Conservation (phyloP, 306 rosid genomes). For the Argentina anserina region DNA sequence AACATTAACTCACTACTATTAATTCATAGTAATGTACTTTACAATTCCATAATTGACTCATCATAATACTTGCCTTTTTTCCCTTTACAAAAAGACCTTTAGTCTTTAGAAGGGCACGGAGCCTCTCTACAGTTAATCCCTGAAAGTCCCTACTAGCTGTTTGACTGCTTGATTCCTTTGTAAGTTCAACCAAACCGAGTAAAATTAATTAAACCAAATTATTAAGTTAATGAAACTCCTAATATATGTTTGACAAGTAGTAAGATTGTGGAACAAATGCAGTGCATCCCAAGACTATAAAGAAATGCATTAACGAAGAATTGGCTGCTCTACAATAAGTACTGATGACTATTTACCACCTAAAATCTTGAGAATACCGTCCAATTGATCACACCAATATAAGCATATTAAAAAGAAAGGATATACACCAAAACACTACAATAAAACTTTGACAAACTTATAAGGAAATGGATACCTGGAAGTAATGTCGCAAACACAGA, state of each 20-base stretch:
- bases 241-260: not conserved
- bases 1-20: no score
- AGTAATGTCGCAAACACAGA: conserved; percentile 65
- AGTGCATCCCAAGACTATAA: not conserved
- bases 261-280: not conserved
- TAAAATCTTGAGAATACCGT: not conserved
- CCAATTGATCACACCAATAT: not conserved
- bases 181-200: conserved; percentile 22
- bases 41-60: not conserved
- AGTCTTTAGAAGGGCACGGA: conserved; percentile 78
- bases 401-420: not conserved
- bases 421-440: not conserved
- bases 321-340: not conserved
- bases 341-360: no score
- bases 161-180: conserved; percentile 77
- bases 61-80: conserved; percentile 64
- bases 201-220: not conserved
- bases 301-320: not conserved
- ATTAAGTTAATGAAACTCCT: not conserved
- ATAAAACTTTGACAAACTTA: not conserved
- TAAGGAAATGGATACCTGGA: conserved; percentile 56
- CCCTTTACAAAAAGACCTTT: conserved; percentile 80
- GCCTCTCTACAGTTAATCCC: conserved; percentile 81
- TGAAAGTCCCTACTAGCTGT: conserved; percentile 61
- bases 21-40: not conserved